These are phyloP conservation scores for Candida quercuum DNA, from an alignment of 805 yeast species.

Conservation along the genomic window DNA sequence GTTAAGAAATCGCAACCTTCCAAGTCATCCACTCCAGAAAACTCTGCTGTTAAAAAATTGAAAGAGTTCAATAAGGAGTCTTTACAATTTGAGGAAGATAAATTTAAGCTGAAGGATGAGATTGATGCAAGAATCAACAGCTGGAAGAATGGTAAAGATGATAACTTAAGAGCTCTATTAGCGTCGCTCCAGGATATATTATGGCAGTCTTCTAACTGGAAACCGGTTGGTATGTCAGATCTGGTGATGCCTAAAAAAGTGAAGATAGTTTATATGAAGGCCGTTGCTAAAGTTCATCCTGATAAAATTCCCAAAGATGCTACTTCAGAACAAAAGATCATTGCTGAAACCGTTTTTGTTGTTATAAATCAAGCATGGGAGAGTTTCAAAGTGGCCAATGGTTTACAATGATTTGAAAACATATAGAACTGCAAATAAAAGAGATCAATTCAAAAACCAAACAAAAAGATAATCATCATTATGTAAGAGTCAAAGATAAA, in stretches of 20 bases:
- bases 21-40: conserved; percentile 13
- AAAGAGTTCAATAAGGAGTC: conserved; percentile 41
- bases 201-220: conserved; percentile 66
- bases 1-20: not conserved
- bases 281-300: conserved; percentile 84
- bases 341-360: conserved; percentile 85
- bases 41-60: conserved; percentile 42
- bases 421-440: not conserved
- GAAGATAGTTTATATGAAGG: conserved; percentile 80
- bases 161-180: conserved; percentile 73
- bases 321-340: conserved; percentile 65
- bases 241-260: conserved; percentile 87
- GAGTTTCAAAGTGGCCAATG: conserved; percentile 56
- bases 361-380: conserved; percentile 90
- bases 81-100: conserved; percentile 49
- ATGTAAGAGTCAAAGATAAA: too few relatives aligned
- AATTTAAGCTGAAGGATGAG: conserved; percentile 54
- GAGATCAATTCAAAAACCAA: too few relatives aligned
- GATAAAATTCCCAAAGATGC: conserved; percentile 69
- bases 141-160: conserved; percentile 77
- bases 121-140: conserved; percentile 46
- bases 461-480: too few relatives aligned
- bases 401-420: conserved; percentile 24
- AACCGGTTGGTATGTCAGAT: conserved; percentile 60
- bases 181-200: conserved; percentile 63